phyloP scores from a whole-genome alignment of 1,284 basidiomycete genomes.

The Athelia psychrophila region DNA sequence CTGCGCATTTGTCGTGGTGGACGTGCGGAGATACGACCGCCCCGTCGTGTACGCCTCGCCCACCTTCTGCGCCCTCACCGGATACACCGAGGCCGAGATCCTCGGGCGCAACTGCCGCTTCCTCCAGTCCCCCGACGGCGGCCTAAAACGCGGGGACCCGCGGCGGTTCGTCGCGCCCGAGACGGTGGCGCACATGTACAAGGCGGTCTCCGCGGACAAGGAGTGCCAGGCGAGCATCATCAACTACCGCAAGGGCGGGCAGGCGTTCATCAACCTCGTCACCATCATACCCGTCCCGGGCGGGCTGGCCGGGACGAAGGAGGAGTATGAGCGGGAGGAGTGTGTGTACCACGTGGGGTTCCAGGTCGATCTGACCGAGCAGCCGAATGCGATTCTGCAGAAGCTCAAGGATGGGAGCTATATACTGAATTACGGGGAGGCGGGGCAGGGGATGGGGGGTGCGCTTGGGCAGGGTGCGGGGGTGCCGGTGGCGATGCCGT shows the following conservation, averaged over 20 bases:
- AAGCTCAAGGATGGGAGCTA: conserved; percentile 78
- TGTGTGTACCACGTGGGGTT: conserved; percentile 91
- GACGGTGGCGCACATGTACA: conserved; percentile 69
- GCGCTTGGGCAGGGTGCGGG: no score
- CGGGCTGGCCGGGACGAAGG: conserved; percentile 47
- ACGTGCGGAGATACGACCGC: conserved; percentile 74
- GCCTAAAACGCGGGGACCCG: conserved; percentile 59
- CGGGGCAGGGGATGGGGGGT: not conserved
- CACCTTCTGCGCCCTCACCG: conserved; percentile 78
- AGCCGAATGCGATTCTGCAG: conserved; percentile 81
- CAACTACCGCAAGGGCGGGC: conserved; percentile 86
- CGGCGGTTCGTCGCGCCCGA: conserved; percentile 68
- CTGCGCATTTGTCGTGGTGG: conserved; percentile 87
- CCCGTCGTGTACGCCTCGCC: conserved; percentile 91
- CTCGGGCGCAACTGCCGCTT: conserved; percentile 92
- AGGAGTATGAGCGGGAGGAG: conserved; percentile 48
- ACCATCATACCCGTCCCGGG: conserved; percentile 80
- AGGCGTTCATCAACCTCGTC: conserved; percentile 86
- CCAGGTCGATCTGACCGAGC: conserved; percentile 86
- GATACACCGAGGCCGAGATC: conserved; percentile 77
- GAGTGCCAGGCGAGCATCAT: conserved; percentile 87
- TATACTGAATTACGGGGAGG: conserved; percentile 47
- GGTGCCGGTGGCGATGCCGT: not conserved
- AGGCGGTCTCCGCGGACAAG: conserved; percentile 67
- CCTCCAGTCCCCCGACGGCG: conserved; percentile 74